These are phyloP conservation scores for Sporothrix dimorphospora DNA, from an alignment of 2,329 filamentous ascomycete genomes.

Conservation along the genomic window DNA sequence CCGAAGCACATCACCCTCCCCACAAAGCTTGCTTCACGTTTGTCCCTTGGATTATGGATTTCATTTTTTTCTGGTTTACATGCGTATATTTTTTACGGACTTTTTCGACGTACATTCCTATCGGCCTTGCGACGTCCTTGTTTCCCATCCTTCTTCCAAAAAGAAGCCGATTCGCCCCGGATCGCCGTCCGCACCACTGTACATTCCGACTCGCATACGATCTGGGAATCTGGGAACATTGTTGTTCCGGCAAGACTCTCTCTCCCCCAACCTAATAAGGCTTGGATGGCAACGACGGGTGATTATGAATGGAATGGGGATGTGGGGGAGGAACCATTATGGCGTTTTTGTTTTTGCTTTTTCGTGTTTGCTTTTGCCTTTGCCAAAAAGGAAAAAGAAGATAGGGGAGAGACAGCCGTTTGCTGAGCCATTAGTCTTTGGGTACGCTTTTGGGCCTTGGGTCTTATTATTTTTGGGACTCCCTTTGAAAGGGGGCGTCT, in stretches of 20 bases:
- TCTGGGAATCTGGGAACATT: no score
- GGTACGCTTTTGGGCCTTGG: not conserved
- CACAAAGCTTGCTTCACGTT: not conserved
- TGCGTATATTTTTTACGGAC: not conserved
- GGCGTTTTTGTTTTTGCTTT: constrained; percentile 21
- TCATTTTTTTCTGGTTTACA: not conserved
- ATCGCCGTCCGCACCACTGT: not conserved
- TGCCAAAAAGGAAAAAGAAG: no score
- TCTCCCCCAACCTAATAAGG: not conserved
- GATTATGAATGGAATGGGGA: not conserved
- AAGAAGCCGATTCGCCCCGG: no score
- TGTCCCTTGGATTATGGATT: constrained; percentile 5
- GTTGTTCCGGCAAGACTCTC: not conserved
- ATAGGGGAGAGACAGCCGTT: not conserved
- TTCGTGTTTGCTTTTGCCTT: not conserved
- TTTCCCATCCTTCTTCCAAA: not conserved
- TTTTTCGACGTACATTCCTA: no score
- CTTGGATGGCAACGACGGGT: not conserved
- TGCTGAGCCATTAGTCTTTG: not conserved
- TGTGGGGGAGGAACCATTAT: constrained; percentile 10
- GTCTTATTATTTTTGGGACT: not conserved
- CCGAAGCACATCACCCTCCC: constrained; percentile 8
- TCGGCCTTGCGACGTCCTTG: not conserved
- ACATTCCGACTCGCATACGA: not conserved
- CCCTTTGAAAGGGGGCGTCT: not conserved